Evolutionary conservation across 2,329 filamentous ascomycete species (phyloP), one percentile per base, ranked within the genome.

Genomic region (Sphaceloma murrayae): DNA sequence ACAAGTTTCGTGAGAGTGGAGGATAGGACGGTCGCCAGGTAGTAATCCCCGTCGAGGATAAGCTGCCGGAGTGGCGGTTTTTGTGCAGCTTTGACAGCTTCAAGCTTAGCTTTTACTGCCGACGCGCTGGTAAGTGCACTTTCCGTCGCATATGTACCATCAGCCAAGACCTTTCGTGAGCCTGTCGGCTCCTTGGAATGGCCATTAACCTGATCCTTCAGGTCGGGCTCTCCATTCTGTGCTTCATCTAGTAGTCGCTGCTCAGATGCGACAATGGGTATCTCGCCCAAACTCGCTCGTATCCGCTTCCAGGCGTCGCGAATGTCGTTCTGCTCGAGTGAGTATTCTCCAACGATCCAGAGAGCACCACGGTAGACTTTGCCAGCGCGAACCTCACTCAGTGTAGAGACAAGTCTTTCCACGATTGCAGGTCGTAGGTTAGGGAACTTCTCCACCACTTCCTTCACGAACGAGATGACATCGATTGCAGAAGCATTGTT

Each of bases 311-410:
- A 98, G 0, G 89, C 89, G 58, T 94, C 89, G 52, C 86, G 78
- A 55, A 98, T 96, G 56, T 96, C 88, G 57, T 80, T 87, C 62
- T 91, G 84, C 59, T 95, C 87, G 22, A 94, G 69, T 21, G 88
- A 94, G 63, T 96, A 98, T 65, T 98, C 91, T 61, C 91, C 91
- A 53, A 98, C 80, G 56, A 96, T 94, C 91, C 91, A 98, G 51
- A 98, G 72, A 34, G 93, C 91, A 36, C 91, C 91, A 46, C 91
- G 79, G 63, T 96, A 98, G 11, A 98, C 89, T 69, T 96, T 98
- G 34, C 91, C 91, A 50, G 91, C 88, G 48, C 91, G 81, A 18
- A 98, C 91, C 63, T 98, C 91, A 55, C 81, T 81, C 33, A 98
- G 72, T 1, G 91, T 96, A 10, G 85, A 82, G 5, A 96, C 88